Evolutionary conservation across 306 rosid species (phyloP).

Genomic region (Vigna trinervia): DNA sequence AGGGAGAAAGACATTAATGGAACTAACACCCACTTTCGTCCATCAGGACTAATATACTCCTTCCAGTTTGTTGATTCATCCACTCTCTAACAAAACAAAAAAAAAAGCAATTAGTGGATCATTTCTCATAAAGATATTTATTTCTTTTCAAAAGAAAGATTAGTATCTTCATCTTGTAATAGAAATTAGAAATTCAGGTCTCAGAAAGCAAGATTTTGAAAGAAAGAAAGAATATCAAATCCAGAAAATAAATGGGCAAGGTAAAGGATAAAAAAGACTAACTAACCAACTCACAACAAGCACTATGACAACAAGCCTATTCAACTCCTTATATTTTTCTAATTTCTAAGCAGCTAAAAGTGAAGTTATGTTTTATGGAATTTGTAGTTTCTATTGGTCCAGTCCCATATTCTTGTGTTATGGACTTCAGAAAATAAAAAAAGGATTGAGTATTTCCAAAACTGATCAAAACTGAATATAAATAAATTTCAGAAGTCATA

Average conservation of each 20-base stretch:
- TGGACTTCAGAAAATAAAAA: conserved; percentile 15
- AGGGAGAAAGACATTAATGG: conserved; percentile 12
- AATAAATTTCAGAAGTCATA: conserved; percentile 29
- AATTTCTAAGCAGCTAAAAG: conserved; percentile 29
- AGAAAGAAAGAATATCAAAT: conserved; percentile 39
- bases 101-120: conserved; percentile 45
- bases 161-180: conserved; percentile 17
- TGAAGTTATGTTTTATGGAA: conserved; percentile 3
- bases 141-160: conserved; percentile 33
- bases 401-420: conserved; percentile 29
- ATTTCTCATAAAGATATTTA: conserved; percentile 43
- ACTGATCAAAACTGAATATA: conserved; percentile 14
- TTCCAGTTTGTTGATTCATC: conserved; percentile 98
- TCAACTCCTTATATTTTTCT: conserved; percentile 14
- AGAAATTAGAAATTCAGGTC: conserved; percentile 34
- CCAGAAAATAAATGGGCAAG: conserved; percentile 38
- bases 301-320: conserved; percentile 33
- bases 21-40: conserved; percentile 74
- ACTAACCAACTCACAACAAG: conserved; percentile 37
- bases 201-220: conserved; percentile 29
- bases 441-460: conserved; percentile 38
- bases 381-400: conserved; percentile 33
- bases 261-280: conserved; percentile 31
- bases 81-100: conserved; percentile 70
- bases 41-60: conserved; percentile 87